These are phyloP conservation scores for Erysimum cheiranthoides DNA, from an alignment of 345 rosid species.

Conservation along the genomic window DNA sequence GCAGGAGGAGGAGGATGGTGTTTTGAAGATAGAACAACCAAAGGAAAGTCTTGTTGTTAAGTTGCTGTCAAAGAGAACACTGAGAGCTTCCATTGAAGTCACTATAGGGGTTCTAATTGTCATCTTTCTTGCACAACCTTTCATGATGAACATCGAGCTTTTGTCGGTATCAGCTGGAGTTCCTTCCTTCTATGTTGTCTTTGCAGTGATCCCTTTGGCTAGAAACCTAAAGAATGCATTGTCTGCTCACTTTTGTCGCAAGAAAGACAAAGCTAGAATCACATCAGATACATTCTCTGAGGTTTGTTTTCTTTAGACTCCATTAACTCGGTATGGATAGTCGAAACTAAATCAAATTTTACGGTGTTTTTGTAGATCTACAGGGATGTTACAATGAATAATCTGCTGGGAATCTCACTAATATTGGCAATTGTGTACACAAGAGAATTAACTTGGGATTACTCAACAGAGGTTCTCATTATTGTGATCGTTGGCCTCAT, in stretches of 20 bases:
- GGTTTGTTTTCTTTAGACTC: conserved; percentile 9
- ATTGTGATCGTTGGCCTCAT: conserved; percentile 36
- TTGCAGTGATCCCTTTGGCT: conserved; percentile 40
- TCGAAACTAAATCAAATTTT: not conserved
- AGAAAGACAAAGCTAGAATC: conserved; percentile 23
- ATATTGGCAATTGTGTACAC: conserved; percentile 41
- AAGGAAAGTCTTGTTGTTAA: too few relatives aligned
- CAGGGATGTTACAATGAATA: conserved; percentile 40
- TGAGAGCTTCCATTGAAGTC: conserved; percentile 34
- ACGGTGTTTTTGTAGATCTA: conserved; percentile 38
- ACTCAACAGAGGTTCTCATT: conserved; percentile 33
- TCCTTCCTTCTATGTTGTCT: conserved; percentile 44
- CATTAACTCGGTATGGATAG: not conserved
- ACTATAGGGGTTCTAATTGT: conserved; percentile 36
- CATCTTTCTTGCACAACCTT: conserved; percentile 36
- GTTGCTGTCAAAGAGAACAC: not conserved
- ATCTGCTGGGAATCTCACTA: conserved; percentile 35
- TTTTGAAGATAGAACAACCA: conserved; percentile 8
- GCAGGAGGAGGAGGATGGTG: conserved; percentile 33
- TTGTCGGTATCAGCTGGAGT: conserved; percentile 34
- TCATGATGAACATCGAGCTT: conserved; percentile 37
- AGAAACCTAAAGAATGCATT: conserved; percentile 38
- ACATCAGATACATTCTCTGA: conserved; percentile 42
- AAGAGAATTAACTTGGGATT: conserved; percentile 35
- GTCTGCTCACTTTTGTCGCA: conserved; percentile 39